These are phyloP conservation scores for Sinapis alba DNA, from an alignment of 441 rosid species.

Conservation along the genomic window DNA sequence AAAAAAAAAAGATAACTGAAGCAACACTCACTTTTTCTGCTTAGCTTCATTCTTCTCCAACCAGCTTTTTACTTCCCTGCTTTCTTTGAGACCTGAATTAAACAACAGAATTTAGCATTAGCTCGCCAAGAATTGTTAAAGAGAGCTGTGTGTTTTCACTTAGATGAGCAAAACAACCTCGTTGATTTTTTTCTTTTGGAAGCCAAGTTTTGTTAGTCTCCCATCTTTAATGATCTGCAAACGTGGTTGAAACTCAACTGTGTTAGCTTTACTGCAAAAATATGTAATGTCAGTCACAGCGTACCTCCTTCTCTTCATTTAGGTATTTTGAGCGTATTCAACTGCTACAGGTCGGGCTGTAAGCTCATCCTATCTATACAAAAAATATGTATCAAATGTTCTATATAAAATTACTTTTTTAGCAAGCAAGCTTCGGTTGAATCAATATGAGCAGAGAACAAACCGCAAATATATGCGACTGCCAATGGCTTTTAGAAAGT, in stretches of 20 bases:
- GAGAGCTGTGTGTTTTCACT: neutral
- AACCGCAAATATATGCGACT: slow-evolving; percentile 86
- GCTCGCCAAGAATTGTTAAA: neutral
- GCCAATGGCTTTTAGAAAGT: slow-evolving; percentile 68
- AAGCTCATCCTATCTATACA: slow-evolving; percentile 72
- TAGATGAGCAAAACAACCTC: slow-evolving; percentile 54
- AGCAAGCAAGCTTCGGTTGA: neutral
- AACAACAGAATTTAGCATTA: slow-evolving; percentile 1
- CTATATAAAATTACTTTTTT: neutral
- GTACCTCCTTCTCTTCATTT: slow-evolving; percentile 71
- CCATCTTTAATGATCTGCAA: slow-evolving; percentile 65
- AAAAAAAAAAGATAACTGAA: neutral
- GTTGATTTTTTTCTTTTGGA: slow-evolving; percentile 68
- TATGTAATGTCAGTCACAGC: neutral
- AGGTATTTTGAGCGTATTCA: slow-evolving; percentile 63
- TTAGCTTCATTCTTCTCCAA: slow-evolving; percentile 77
- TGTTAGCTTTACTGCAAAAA: neutral
- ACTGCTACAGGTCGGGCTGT: slow-evolving; percentile 73
- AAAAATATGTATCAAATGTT: neutral
- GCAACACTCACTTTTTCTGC: slow-evolving; percentile 62
- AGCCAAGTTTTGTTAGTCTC: slow-evolving; percentile 82
- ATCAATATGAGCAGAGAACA: slow-evolving; percentile 18
- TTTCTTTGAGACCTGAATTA: slow-evolving; percentile 52
- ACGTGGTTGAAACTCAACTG: slow-evolving; percentile 18
- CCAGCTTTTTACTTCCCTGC: too few relatives aligned